Conservation (phyloP, 2,329 filamentous ascomycete species). For the Neodidymelliopsis sp. region DNA sequence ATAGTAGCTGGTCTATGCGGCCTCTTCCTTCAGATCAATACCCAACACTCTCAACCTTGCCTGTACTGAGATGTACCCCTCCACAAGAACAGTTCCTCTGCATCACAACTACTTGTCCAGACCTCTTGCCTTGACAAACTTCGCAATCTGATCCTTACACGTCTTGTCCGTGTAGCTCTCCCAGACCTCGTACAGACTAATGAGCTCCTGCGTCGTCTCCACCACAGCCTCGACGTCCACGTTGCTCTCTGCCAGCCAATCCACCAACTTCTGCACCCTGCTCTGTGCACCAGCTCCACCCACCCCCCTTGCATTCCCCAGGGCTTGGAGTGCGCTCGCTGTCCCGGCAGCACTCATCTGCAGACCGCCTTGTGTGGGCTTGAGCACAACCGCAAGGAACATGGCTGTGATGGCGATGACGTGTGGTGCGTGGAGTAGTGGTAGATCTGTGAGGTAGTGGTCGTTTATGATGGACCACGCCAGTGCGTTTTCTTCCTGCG, state of each 20-base stretch:
- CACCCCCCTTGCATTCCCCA: conserved; percentile 42
- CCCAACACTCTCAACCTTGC: conserved; percentile 24
- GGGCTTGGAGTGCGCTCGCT: conserved; percentile 48
- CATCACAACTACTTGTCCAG: conserved; percentile 59
- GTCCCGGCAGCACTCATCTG: conserved; percentile 53
- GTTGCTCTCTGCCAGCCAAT: conserved; percentile 85
- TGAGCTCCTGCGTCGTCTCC: conserved; percentile 89
- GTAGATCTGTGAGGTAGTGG: conserved; percentile 90
- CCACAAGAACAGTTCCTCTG: background rate
- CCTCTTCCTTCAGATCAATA: too few relatives aligned
- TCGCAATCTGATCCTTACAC: conserved; percentile 68
- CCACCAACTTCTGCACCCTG: conserved; percentile 71
- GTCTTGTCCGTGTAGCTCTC: conserved; percentile 70
- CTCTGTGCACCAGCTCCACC: conserved; percentile 49
- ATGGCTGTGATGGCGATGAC: conserved; percentile 87
- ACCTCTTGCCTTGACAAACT: conserved; percentile 67
- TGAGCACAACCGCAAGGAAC: conserved; percentile 81
- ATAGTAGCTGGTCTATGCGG: too few relatives aligned
- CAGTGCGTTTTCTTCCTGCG: conserved; percentile 78
- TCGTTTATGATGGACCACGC: conserved; percentile 90
- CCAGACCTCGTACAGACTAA: conserved; percentile 84
- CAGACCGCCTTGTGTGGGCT: conserved; percentile 65
- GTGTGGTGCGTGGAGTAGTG: conserved; percentile 84
- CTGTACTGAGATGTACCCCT: background rate
- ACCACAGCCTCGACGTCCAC: conserved; percentile 86